These are phyloP conservation scores for Oropetium thomaeum DNA, from an alignment of 176 grass and related monocot genomes.

Conservation along the genomic window DNA sequence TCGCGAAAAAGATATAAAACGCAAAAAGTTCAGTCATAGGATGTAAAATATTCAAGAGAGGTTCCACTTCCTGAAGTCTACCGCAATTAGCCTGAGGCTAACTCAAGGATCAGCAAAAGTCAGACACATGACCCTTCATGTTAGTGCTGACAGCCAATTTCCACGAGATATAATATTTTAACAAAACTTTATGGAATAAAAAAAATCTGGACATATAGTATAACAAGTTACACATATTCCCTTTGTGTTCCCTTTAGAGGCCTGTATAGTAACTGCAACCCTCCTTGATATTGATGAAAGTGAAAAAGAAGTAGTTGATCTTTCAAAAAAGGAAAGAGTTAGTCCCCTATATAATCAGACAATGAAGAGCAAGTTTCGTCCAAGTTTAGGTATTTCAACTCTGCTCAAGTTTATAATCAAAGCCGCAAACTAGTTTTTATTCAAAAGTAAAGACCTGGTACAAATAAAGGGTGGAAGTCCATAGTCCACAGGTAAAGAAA, in stretches of 20 bases:
- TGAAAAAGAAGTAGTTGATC: background rate
- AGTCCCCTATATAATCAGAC: background rate
- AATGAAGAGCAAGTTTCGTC: background rate
- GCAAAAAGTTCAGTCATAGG: background rate
- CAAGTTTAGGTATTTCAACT: background rate
- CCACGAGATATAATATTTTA: background rate
- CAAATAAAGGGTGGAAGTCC: background rate
- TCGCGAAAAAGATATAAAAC: background rate
- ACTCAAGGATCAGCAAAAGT: background rate
- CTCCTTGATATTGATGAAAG: background rate
- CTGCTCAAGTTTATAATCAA: background rate
- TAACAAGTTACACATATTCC: background rate
- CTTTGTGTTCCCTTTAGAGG: background rate
- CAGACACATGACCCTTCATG: background rate
- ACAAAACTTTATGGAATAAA: background rate
- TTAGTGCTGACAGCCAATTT: background rate
- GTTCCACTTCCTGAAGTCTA: background rate
- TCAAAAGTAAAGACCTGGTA: background rate
- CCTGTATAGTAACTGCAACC: background rate
- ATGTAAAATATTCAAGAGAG: background rate
- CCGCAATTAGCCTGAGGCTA: background rate
- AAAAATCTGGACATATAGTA: background rate
- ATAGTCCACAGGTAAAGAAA: slow-evolving; percentile 2
- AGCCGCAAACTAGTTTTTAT: background rate
- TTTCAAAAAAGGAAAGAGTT: too few species aligned